Conservation (phyloP, 768 basidiomycete species). For the Dictyophora rubrovolvata region DNA sequence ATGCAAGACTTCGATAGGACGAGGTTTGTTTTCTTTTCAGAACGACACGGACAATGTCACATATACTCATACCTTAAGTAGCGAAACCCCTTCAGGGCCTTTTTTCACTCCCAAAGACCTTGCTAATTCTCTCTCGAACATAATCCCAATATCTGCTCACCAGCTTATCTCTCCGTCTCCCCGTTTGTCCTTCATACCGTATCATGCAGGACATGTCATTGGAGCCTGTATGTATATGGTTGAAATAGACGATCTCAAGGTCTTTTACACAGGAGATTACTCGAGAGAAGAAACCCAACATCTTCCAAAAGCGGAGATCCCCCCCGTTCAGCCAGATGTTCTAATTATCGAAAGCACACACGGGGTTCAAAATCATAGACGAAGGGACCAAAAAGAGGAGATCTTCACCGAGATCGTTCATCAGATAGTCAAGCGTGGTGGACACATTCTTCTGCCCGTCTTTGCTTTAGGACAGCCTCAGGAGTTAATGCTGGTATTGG, state of each 20-base stretch:
- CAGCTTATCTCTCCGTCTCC: conserved; percentile 88
- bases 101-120: conserved; percentile 73
- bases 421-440: conserved; percentile 83
- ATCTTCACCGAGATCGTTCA: conserved; percentile 86
- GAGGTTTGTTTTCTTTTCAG: conserved; percentile 49
- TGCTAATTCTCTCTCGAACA: conserved; percentile 80
- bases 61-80: conserved; percentile 12
- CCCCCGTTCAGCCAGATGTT: conserved; percentile 88
- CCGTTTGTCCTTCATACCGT: conserved; percentile 91
- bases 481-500: conserved; percentile 86
- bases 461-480: conserved; percentile 95
- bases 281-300: conserved; percentile 97
- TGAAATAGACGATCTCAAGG: conserved; percentile 90
- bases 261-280: conserved; percentile 98
- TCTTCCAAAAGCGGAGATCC: conserved; percentile 90
- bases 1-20: conserved; percentile 98
- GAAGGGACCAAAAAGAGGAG: conserved; percentile 86
- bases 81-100: conserved; percentile 64
- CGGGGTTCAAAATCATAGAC: conserved; percentile 86
- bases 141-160: conserved; percentile 86
- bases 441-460: conserved; percentile 84
- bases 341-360: conserved; percentile 97
- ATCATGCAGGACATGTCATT: conserved; percentile 95
- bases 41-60: neutral
- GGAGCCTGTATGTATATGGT: conserved; percentile 98